A percentile compares a stretch with the other conserved stretches of the same genome.
These are phyloP conservation scores for Golubevia sp. DNA, from an alignment of 1,284 basidiomycete genomes.

Conservation along the genomic window DNA sequence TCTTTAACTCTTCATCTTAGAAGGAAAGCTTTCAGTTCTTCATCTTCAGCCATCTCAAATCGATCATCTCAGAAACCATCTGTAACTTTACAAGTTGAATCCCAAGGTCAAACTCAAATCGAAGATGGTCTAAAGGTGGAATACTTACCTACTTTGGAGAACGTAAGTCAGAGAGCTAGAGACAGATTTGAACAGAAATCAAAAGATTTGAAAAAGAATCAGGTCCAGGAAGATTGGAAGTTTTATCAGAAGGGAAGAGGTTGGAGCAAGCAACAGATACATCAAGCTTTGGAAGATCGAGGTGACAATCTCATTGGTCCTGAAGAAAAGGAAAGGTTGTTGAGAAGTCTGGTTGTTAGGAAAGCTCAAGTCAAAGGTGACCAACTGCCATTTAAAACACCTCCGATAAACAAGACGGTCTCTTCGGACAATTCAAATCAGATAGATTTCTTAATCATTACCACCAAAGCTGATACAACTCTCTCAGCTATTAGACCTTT, in stretches of 20 bases:
- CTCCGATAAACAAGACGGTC: conserved; percentile 2
- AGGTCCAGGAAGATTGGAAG: conserved; percentile 7
- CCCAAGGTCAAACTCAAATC: conserved; percentile 57
- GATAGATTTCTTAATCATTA: conserved; percentile 71
- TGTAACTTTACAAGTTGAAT: conserved; percentile 14
- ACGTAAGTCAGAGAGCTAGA: conserved; percentile 63
- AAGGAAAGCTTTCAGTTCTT: background rate
- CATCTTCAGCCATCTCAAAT: background rate
- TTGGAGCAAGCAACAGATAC: conserved; percentile 7
- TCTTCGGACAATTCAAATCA: conserved; percentile 4
- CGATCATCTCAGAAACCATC: background rate
- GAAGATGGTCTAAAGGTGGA: conserved; percentile 20
- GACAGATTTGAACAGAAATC: conserved; percentile 14
- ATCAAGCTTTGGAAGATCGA: conserved; percentile 10
- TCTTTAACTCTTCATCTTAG: conserved; percentile 20
- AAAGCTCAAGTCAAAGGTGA: conserved; percentile 12
- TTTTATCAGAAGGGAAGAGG: conserved; percentile 15
- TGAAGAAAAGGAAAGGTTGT: conserved; percentile 7
- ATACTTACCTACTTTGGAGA: conserved; percentile 14
- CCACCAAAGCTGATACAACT: conserved; percentile 78
- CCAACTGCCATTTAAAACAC: conserved; percentile 67
- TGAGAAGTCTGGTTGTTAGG: no score
- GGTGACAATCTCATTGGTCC: conserved; percentile 6
- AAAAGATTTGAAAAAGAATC: conserved; percentile 15
- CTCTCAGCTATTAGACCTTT: conserved; percentile 70